phyloP scores from a whole-genome alignment of 2,329 filamentous ascomycete species.

The Pseudocercospora musae region DNA sequence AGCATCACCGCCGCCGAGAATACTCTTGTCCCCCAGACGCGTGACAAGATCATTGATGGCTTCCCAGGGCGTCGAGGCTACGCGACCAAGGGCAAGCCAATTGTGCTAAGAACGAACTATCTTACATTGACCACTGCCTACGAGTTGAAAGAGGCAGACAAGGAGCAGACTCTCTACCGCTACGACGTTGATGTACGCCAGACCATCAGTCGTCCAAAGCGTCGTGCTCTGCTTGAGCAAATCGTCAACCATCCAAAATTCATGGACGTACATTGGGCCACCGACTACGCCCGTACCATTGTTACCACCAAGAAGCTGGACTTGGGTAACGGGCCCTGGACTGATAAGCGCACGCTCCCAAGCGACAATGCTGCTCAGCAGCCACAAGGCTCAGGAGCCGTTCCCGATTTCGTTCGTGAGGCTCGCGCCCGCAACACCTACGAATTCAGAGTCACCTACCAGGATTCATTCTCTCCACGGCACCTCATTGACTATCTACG shows the following conservation, averaged over 20 bases:
- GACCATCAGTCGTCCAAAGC: slow-evolving; percentile 43
- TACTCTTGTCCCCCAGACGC: slow-evolving; percentile 23
- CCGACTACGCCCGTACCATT: slow-evolving; percentile 41
- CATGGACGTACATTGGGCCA: slow-evolving; percentile 33
- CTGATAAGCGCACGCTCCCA: slow-evolving; percentile 34
- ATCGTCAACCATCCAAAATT: slow-evolving; percentile 40
- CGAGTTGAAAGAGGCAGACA: slow-evolving; percentile 26
- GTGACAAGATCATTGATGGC: slow-evolving; percentile 30
- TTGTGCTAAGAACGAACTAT: slow-evolving; percentile 45
- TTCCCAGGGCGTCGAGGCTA: slow-evolving; percentile 37
- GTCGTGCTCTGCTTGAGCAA: slow-evolving; percentile 47
- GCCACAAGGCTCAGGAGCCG: slow-evolving; percentile 1
- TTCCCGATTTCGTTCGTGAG: slow-evolving; percentile 24
- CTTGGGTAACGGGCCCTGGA: slow-evolving; percentile 13
- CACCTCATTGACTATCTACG: slow-evolving; percentile 47
- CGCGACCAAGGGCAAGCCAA: slow-evolving; percentile 38
- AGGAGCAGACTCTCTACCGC: slow-evolving; percentile 36
- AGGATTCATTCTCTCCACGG: slow-evolving; percentile 35
- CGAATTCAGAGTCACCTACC: slow-evolving; percentile 36
- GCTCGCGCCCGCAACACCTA: slow-evolving; percentile 35
- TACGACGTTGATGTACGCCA: slow-evolving; percentile 40
- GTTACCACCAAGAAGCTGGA: slow-evolving; percentile 33
- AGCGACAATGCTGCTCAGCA: slow-evolving; percentile 9
- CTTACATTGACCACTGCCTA: slow-evolving; percentile 37
- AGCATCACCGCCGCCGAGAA: slow-evolving; percentile 28